Percentiles rank a stretch among this genome's conserved stretches.
Conservation (phyloP, 1,284 basidiomycete species). For the Trichosporon sp. region DNA sequence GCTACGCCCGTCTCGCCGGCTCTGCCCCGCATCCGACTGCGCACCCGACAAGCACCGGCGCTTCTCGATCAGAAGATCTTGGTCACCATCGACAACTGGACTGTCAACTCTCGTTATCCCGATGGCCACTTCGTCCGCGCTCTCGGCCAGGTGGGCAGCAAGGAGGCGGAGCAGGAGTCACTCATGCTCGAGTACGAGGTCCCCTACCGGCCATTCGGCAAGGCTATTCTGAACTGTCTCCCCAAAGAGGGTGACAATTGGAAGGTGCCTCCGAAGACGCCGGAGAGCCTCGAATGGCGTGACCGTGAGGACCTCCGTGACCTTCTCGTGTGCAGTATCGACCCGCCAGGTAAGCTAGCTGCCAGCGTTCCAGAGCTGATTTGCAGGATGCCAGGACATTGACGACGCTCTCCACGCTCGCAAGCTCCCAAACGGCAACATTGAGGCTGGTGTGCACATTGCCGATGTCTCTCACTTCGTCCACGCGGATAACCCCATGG, state of each 20-base stretch:
- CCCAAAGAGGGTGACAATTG: conserved; percentile 85
- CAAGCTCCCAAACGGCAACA: conserved; percentile 82
- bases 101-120: conserved; percentile 78
- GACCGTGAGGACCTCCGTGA: conserved; percentile 83
- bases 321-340: conserved; percentile 89
- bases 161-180: conserved; percentile 95
- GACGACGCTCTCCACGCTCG: conserved; percentile 98
- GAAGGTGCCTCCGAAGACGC: conserved; percentile 78
- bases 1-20: conserved; percentile 88
- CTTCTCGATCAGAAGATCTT: conserved; percentile 92
- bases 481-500: conserved; percentile 89
- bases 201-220: conserved; percentile 92
- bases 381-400: conserved; percentile 88
- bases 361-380: background rate
- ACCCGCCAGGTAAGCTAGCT: conserved; percentile 69
- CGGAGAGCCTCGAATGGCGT: conserved; percentile 62
- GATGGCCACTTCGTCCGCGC: conserved; percentile 96
- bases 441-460: conserved; percentile 97
- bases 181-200: conserved; percentile 92
- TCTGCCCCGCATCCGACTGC: conserved; percentile 87
- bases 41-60: conserved; percentile 85
- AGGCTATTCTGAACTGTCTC: conserved; percentile 85
- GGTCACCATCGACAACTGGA: conserved; percentile 92
- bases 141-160: conserved; percentile 83
- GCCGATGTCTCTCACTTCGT: conserved; percentile 99